Evolutionary conservation across 2,329 filamentous ascomycete species (phyloP), one percentile per base, ranked within the genome.

Genomic region (Diaporthe batatas): DNA sequence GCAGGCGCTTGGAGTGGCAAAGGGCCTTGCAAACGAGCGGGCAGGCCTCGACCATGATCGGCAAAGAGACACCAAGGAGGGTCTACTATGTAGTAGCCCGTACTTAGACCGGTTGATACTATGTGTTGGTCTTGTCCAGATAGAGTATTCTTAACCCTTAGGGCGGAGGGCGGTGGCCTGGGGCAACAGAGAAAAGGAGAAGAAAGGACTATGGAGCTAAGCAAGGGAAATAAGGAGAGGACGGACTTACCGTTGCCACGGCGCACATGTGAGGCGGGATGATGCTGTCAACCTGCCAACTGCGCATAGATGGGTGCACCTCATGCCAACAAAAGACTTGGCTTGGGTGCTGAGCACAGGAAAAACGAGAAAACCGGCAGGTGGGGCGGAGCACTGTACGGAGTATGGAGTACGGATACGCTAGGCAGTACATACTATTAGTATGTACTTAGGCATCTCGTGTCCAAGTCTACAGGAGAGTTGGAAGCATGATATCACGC

Each of bases 231-330:
- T 1, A 23, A 11, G 10, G 1, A 44, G 47, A 21, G 23, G 29
- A 47, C 62, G 23, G 29, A 47, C 62, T 14, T 51, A 65, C 62
- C 62, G 62, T 51, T n/a, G 62, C 29, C 25, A 32, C 11, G 32
- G 62, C 29, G 12, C 21, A 10, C 39, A 23, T 65, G 16, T 53
- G 8, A 47, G 32, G 62, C 62, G 36, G n/a, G n/a, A 36, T 23
- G 18, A 25, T 47, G 44, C 44, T 29, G 29, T 23, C 36, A 32
- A 36, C 3, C 21, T 51, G 29, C 29, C 29, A 29, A 29, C 29
- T 29, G 44, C 44, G 42, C 59, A 65, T 51, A 51, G 25, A 36
- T 12, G 44, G 51, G 29, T 23, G 29, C 29, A 25, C 44, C 18
- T 5, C 16, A 10, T 23, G 10, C 4, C 3, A 10, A 12, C 36